A percentile compares a stretch with the other conserved stretches of the same genome.
These are phyloP conservation scores for Setaria viridis DNA, from an alignment of 202 grass and related monocot genomes.

Conservation along the genomic window DNA sequence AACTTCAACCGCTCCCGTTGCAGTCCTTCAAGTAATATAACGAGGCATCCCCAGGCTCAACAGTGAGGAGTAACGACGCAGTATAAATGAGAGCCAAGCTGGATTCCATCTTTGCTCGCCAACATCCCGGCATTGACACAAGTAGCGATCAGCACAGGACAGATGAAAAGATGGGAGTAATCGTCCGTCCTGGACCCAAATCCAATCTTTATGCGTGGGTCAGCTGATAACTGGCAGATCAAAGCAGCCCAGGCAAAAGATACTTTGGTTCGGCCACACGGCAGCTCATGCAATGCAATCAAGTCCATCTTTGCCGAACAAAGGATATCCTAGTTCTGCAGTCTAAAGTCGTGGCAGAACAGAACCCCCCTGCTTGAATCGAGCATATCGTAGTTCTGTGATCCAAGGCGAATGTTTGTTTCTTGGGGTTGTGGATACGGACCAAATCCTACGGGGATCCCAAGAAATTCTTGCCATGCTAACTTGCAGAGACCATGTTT, in stretches of 20 bases:
- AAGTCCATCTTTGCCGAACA: not conserved
- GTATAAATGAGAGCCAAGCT: slow-evolving; percentile 31
- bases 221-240: not conserved
- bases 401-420: not conserved
- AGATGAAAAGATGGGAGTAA: not conserved
- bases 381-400: not conserved
- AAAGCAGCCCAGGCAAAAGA: not conserved
- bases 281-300: not conserved
- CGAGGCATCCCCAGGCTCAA: not conserved
- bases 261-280: not conserved
- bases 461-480: no score
- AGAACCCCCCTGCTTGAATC: not conserved
- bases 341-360: not conserved
- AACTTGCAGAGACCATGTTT: no score
- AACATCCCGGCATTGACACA: slow-evolving; percentile 6
- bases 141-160: not conserved
- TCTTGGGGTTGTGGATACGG: not conserved
- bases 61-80: not conserved
- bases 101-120: slow-evolving; percentile 3
- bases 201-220: not conserved
- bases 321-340: not conserved
- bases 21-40: not conserved
- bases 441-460: no score
- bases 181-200: not conserved
- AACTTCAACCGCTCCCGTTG: not conserved